phyloP scores from a whole-genome alignment of 768 basidiomycete genomes.

The Gymnopilus dilepis region DNA sequence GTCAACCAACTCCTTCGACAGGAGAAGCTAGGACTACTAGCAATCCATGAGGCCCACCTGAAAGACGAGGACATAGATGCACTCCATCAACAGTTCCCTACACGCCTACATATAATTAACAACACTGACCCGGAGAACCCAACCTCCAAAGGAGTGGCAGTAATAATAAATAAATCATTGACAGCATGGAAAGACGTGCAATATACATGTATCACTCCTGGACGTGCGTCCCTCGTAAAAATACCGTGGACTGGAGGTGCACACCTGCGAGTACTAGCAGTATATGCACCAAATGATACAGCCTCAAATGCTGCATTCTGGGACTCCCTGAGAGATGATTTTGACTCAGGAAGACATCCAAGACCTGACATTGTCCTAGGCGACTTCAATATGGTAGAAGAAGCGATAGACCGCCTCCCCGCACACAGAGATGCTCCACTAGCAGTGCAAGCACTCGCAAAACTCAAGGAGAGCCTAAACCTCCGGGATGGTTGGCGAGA shows the following conservation, averaged over 20 bases:
- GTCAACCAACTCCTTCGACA: slow-evolving; percentile 32
- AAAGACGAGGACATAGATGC: slow-evolving; percentile 12
- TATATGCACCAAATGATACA: slow-evolving; percentile 41
- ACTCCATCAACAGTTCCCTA: slow-evolving; percentile 14
- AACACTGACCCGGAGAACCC: slow-evolving; percentile 22
- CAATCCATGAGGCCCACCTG: slow-evolving; percentile 40
- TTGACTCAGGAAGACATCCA: not conserved
- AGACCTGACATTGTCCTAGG: slow-evolving; percentile 41
- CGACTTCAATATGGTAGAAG: slow-evolving; percentile 49
- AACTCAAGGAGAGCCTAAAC: slow-evolving; percentile 23
- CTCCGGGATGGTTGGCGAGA: slow-evolving; percentile 40
- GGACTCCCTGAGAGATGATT: not conserved
- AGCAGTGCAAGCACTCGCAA: slow-evolving; percentile 17
- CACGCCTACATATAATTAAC: slow-evolving; percentile 23
- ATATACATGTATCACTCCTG: slow-evolving; percentile 27
- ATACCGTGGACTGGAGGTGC: slow-evolving; percentile 22
- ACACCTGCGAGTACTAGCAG: slow-evolving; percentile 30
- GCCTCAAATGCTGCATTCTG: slow-evolving; percentile 15
- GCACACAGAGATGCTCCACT: slow-evolving; percentile 18
- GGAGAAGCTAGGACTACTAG: slow-evolving; percentile 32
- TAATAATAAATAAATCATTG: slow-evolving; percentile 37
- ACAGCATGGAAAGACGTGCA: slow-evolving; percentile 18
- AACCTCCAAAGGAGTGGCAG: slow-evolving; percentile 31
- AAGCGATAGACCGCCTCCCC: slow-evolving; percentile 41
- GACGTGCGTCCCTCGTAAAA: slow-evolving; percentile 28